These are phyloP conservation scores for Trichoderma orchidacearum DNA, from an alignment of 495 filamentous ascomycete species.

Conservation along the genomic window DNA sequence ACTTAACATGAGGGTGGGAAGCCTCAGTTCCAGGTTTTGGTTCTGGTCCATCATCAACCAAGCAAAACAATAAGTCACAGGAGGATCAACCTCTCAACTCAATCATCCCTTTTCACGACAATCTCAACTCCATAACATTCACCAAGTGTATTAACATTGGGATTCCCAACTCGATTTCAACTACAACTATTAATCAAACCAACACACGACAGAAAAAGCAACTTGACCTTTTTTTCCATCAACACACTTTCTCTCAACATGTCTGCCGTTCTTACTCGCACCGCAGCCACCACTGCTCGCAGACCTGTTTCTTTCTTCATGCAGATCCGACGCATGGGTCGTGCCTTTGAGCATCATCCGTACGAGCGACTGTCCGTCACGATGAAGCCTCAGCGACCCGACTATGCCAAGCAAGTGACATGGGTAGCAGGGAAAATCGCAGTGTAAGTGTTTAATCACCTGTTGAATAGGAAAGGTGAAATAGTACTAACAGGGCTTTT, in stretches of 20 bases:
- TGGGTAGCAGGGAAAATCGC: neutral
- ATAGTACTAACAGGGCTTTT: neutral
- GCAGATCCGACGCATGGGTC: neutral
- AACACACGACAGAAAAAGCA: neutral
- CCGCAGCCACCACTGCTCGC: neutral
- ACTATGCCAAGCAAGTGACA: neutral
- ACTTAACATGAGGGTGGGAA: neutral
- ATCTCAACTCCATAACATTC: neutral
- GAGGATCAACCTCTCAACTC: conserved; percentile 1
- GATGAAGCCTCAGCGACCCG: neutral
- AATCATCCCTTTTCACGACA: neutral
- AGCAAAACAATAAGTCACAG: neutral
- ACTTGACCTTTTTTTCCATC: neutral
- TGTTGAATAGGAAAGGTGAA: no score
- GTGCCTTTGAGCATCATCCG: neutral
- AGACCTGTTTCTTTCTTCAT: neutral
- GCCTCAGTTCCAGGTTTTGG: neutral
- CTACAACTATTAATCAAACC: neutral
- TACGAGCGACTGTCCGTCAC: neutral
- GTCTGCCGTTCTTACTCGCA: neutral
- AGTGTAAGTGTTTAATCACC: no score
- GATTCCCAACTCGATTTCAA: neutral
- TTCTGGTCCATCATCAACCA: neutral
- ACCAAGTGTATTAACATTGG: neutral
- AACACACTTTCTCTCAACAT: neutral